A percentile compares a stretch with the other conserved stretches of the same genome.
phyloP scores from a whole-genome alignment of 140 eudicot species.

The Oenanthe javanica region DNA sequence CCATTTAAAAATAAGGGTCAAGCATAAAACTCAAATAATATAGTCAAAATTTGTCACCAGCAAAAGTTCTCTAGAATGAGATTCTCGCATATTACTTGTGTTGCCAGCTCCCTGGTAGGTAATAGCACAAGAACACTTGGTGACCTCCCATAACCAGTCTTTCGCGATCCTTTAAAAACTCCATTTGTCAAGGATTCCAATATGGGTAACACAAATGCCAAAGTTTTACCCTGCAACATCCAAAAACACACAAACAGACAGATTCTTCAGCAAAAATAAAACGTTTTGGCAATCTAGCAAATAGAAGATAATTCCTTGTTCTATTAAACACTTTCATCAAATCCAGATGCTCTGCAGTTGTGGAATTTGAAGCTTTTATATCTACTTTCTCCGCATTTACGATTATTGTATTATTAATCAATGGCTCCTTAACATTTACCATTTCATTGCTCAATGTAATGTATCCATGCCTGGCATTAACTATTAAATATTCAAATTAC shows the following conservation, averaged over 20 bases:
- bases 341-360: background rate
- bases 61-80: background rate
- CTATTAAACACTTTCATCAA: background rate
- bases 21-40: background rate
- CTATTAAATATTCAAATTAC: background rate
- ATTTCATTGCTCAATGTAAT: background rate
- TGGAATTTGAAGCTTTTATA: background rate
- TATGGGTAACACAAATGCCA: constrained; percentile 88
- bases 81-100: constrained; percentile 45
- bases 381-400: background rate
- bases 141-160: constrained; percentile 69
- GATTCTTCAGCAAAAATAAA: background rate
- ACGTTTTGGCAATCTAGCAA: background rate
- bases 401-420: background rate
- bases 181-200: constrained; percentile 79
- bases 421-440: background rate
- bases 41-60: background rate
- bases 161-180: constrained; percentile 43
- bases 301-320: background rate
- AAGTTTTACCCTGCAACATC: constrained; percentile 68
- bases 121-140: constrained; percentile 81
- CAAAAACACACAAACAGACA: background rate
- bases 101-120: constrained; percentile 87
- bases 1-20: constrained; percentile 2
- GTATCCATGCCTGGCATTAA: background rate